Conservation (phyloP, 2,329 filamentous ascomycete genomes). For the Aspergillus chevalieri region DNA sequence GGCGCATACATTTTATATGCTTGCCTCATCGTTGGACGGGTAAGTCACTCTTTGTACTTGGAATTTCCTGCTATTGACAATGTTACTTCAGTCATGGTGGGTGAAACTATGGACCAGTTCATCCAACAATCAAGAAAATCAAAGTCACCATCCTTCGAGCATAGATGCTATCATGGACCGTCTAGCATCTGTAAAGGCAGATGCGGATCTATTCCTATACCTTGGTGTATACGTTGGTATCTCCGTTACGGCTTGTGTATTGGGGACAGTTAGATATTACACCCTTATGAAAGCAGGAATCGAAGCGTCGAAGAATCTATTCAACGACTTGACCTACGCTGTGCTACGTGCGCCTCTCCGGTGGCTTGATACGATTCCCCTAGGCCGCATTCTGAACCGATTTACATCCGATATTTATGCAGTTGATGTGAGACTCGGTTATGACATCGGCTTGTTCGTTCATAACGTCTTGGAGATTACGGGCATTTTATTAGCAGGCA, state of each 20-base stretch:
- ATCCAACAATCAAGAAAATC: constrained; percentile 7
- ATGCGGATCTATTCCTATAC: constrained; percentile 44
- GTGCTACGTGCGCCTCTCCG: constrained; percentile 64
- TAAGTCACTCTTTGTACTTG: constrained; percentile 19
- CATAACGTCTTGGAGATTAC: constrained; percentile 57
- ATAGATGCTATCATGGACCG: not conserved
- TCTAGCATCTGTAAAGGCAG: not conserved
- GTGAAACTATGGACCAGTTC: constrained; percentile 42
- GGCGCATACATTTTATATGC: constrained; percentile 53
- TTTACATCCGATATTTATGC: constrained; percentile 70
- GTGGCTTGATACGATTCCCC: constrained; percentile 71
- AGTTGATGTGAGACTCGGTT: constrained; percentile 61
- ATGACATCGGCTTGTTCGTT: constrained; percentile 56
- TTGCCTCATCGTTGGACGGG: constrained; percentile 47
- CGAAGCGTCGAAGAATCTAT: constrained; percentile 59
- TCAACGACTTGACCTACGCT: constrained; percentile 59
- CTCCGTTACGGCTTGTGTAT: constrained; percentile 50
- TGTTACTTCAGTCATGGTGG: constrained; percentile 38
- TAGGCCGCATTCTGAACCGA: constrained; percentile 68
- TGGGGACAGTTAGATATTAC: constrained; percentile 44
- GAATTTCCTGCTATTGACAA: not conserved
- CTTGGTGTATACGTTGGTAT: constrained; percentile 55
- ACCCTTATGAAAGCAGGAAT: constrained; percentile 48
- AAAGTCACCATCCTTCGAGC: constrained; percentile 1
- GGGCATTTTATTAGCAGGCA: constrained; percentile 58